Percentiles rank a stretch among this genome's conserved stretches.
Evolutionary conservation across 176 grass and related monocot genomes (phyloP).

Genomic region (Themeda triandra): DNA sequence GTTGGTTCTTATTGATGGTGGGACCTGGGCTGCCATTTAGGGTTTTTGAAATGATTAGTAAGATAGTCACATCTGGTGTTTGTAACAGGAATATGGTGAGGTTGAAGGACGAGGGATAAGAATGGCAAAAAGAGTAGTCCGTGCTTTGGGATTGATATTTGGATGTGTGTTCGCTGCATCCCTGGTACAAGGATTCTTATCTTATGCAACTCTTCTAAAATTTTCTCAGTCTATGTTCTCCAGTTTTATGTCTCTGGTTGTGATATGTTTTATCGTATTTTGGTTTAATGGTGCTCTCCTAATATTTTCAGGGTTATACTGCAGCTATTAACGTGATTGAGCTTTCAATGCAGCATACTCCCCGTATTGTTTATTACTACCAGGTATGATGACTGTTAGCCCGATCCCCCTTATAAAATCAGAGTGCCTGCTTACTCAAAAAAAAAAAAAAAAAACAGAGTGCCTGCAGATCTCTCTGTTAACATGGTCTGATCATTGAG

Average conservation of each 20-base stretch:
- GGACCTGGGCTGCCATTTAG: background rate
- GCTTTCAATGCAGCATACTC: slow-evolving; percentile 34
- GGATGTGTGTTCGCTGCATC: slow-evolving; percentile 77
- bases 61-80: slow-evolving; percentile 6
- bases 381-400: no score
- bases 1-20: background rate
- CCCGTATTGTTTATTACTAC: no score
- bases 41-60: background rate
- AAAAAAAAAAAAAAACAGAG: no score
- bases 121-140: slow-evolving; percentile 90
- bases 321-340: slow-evolving; percentile 35
- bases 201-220: background rate
- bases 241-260: background rate
- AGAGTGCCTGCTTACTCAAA: no score
- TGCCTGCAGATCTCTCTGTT: slow-evolving; percentile 11
- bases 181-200: slow-evolving; percentile 38
- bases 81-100: slow-evolving; percentile 75
- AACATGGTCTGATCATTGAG: no score
- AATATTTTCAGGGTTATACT: slow-evolving; percentile 50
- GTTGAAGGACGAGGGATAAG: slow-evolving; percentile 80
- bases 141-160: slow-evolving; percentile 84
- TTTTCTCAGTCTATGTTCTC: background rate
- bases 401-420: no score
- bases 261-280: slow-evolving; percentile 1
- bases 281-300: slow-evolving; percentile 7